Conservation (phyloP, 83 land plant species). For the Picea mariana region DNA sequence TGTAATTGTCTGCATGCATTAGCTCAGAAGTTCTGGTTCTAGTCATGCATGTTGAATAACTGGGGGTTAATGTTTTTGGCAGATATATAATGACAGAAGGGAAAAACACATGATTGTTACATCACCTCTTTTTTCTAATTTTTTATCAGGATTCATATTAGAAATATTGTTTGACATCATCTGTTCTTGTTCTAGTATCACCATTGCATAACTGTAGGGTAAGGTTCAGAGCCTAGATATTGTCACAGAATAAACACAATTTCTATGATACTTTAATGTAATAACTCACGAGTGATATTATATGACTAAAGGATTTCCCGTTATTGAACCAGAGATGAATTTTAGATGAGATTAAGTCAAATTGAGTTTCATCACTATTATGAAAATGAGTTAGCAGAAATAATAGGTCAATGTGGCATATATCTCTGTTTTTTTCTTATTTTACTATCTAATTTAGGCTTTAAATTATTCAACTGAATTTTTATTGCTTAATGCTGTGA, state of each 20-base stretch:
- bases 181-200: background rate
- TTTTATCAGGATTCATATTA: no score
- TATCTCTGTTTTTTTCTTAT: background rate
- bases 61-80: background rate
- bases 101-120: background rate
- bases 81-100: background rate
- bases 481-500: background rate
- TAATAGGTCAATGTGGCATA: background rate
- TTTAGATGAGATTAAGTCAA: background rate
- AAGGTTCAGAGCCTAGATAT: background rate
- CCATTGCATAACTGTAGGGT: background rate
- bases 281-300: background rate
- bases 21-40: background rate
- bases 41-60: background rate
- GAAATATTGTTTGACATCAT: background rate
- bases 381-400: background rate
- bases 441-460: background rate
- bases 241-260: background rate
- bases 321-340: background rate
- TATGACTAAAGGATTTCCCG: background rate
- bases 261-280: background rate
- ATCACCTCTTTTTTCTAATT: background rate
- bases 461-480: background rate
- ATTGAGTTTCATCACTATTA: background rate
- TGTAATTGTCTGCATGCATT: background rate